phyloP scores from a whole-genome alignment of 768 basidiomycete species.

The Coprinopsis strossmayeri region DNA sequence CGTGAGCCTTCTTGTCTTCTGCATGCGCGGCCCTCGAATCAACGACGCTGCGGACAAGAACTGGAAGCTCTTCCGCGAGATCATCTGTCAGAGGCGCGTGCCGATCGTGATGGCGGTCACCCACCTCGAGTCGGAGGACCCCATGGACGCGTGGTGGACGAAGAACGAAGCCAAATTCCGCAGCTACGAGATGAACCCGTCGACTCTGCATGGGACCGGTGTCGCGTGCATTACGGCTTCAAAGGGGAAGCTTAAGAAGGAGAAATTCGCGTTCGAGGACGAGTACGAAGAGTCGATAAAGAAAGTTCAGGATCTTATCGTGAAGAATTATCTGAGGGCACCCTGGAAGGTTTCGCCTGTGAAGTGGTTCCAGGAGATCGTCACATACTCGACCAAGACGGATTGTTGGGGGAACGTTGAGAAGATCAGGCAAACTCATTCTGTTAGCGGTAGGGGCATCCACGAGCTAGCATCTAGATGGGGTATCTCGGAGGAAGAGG shows the following conservation, averaged over 20 bases:
- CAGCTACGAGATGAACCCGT: conserved; percentile 18
- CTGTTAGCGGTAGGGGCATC: neutral
- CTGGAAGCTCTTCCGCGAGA: conserved; percentile 29
- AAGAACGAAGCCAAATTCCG: conserved; percentile 23
- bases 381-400: neutral
- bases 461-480: neutral
- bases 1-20: conserved; percentile 33
- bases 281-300: conserved; percentile 10
- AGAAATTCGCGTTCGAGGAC: conserved; percentile 4
- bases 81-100: conserved; percentile 31
- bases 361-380: conserved; percentile 7
- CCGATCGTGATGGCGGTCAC: conserved; percentile 32
- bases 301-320: conserved; percentile 2
- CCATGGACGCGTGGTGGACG: conserved; percentile 25
- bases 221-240: conserved; percentile 34
- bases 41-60: conserved; percentile 26
- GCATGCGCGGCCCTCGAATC: conserved; percentile 32
- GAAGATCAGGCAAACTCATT: neutral
- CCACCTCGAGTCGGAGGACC: conserved; percentile 28
- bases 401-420: neutral
- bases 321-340: neutral
- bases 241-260: conserved; percentile 18
- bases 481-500: conserved; percentile 1
- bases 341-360: conserved; percentile 7
- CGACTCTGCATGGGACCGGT: conserved; percentile 9